Evolutionary conservation across 179 eudicot genomes (phyloP), one percentile per base, ranked within the genome.

Genomic region (Beta corolliflora): DNA sequence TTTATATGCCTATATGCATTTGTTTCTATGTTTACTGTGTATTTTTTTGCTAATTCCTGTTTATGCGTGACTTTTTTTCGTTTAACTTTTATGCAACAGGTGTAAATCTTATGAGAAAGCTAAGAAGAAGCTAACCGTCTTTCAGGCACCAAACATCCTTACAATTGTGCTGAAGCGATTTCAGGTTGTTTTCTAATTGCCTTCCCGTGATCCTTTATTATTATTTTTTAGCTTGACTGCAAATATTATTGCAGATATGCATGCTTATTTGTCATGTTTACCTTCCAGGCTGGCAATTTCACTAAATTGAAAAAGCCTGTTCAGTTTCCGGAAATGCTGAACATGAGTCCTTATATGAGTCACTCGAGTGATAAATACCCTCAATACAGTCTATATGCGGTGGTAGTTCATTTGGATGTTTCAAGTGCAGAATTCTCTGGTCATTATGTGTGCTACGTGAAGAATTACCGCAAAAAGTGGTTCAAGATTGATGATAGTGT

Each of bases 31-130:
- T 72, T 18, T 36, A 25, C 9, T 36, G 2, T 11, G 9, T 9
- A 11, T 18, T 60, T 55, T 18, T 60, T 9, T 48, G 46, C 63
- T 63, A 46, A 25, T 72, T 77, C 67, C 12, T 36, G 21, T 16
- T 60, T 31, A n/a, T 46, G 7, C 9, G 21, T 67, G 0, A 18
- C 45, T 45, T 36, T 5, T 36, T 5, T 60, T 19, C 13, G 3
- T 54, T 50, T 7, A 59, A 14, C n/a, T 31, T 53, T 55, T 18
- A 60, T 71, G 53, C 36, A 21, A 78, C 86, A 96, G 99, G 82
- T 96, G 99, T 82, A 94, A 88, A 79, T 92, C 98, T 4, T 92
- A 94, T 81, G 94, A 89, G 89, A 94, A 88, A 84, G 98, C 98
- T 36, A 96, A 91, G 83, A 96, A 96, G 90, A 96, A 89, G 87